These are phyloP conservation scores for Abrus pulchellus DNA, from an alignment of 306 rosid genomes.

Conservation along the genomic window DNA sequence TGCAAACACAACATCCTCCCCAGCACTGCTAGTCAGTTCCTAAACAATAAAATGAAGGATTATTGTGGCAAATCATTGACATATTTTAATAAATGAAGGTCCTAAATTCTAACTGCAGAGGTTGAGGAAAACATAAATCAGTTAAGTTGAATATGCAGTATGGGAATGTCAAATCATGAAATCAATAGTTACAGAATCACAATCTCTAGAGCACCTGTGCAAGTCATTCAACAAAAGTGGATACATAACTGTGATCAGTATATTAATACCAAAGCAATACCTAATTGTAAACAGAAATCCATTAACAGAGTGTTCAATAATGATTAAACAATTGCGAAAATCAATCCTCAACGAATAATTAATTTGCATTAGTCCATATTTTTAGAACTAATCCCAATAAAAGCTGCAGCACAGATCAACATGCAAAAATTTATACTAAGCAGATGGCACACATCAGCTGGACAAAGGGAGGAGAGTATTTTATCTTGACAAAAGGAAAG, in stretches of 20 bases:
- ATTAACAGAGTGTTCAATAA: conserved; percentile 21
- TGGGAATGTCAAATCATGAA: conserved; percentile 33
- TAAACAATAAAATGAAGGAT: conserved; percentile 50
- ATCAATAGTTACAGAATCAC: conserved; percentile 24
- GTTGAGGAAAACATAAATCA: conserved; percentile 20
- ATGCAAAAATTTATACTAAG: not conserved
- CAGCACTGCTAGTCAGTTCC: conserved; percentile 95
- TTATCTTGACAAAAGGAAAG: conserved; percentile 28
- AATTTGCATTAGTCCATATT: not conserved
- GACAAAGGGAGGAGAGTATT: conserved; percentile 23
- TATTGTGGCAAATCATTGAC: conserved; percentile 19
- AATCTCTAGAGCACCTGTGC: conserved; percentile 24
- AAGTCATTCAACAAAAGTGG: conserved; percentile 13
- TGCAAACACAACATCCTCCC: conserved; percentile 93
- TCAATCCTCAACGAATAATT: not conserved
- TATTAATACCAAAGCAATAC: conserved; percentile 35
- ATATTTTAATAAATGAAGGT: conserved; percentile 23
- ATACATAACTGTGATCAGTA: conserved; percentile 4
- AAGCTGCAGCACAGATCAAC: conserved; percentile 27
- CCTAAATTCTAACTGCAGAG: conserved; percentile 8
- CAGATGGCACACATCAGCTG: conserved; percentile 23
- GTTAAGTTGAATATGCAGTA: conserved; percentile 17
- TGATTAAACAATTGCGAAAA: conserved; percentile 31
- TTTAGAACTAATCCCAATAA: conserved; percentile 32
- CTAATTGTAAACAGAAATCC: conserved; percentile 30